Conservation (phyloP, 371 early-diverging fungal species). For the Rhizopus stolonifer region DNA sequence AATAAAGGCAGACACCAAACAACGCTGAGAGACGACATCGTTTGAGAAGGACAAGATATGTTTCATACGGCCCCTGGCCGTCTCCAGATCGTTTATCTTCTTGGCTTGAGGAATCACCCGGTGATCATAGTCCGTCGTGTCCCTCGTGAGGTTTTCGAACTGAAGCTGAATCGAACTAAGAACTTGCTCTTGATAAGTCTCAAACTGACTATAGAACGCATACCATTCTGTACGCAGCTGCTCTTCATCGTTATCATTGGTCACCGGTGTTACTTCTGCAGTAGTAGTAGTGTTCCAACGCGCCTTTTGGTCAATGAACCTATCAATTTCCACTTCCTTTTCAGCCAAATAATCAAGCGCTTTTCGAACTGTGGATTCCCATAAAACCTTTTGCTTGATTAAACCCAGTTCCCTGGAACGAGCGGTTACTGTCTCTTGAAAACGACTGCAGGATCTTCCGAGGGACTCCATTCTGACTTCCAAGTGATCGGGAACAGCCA, state of each 20-base stretch:
- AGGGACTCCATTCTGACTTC: constrained; percentile 43
- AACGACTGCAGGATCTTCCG: constrained; percentile 16
- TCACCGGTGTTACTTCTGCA: neutral
- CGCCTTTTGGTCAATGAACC: constrained; percentile 37
- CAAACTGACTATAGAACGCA: constrained; percentile 9
- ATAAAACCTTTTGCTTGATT: constrained; percentile 23
- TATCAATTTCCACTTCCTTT: constrained; percentile 18
- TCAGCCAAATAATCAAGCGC: constrained; percentile 19
- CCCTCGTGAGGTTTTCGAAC: constrained; percentile 17
- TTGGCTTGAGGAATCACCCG: constrained; percentile 22
- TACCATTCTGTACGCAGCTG: constrained; percentile 22
- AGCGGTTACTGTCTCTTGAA: constrained; percentile 32
- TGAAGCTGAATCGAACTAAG: constrained; percentile 18
- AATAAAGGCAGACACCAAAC: constrained; percentile 37
- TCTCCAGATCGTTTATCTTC: constrained; percentile 20
- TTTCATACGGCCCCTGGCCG: constrained; percentile 11
- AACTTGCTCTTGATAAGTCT: constrained; percentile 15
- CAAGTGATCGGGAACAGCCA: constrained; percentile 45
- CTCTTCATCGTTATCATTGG: constrained; percentile 18
- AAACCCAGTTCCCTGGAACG: constrained; percentile 30
- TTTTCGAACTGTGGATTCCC: constrained; percentile 27
- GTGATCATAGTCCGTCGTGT: constrained; percentile 7
- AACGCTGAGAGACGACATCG: constrained; percentile 38
- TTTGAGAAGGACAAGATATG: constrained; percentile 35
- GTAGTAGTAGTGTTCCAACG: constrained; percentile 25